These are phyloP conservation scores for Diaporthe eres DNA, from an alignment of 2,329 filamentous ascomycete species.

Conservation along the genomic window DNA sequence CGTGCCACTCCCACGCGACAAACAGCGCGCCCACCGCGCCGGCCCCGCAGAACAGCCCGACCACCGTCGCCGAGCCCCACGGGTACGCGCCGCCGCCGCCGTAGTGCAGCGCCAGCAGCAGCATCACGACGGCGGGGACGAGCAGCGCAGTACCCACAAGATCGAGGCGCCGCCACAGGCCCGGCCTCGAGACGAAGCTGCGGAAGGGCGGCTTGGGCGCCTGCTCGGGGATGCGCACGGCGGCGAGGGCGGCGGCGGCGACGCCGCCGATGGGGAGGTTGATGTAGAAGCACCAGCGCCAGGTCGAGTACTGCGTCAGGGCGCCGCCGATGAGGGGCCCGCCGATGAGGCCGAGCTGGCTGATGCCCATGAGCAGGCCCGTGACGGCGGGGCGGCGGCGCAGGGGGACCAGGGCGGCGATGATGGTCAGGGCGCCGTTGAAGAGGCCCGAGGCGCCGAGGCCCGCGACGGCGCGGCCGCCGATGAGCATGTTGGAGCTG, in stretches of 20 bases:
- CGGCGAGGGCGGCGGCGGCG: slow-evolving; percentile 17
- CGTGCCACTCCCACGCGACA: slow-evolving; percentile 47
- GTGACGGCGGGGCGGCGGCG: slow-evolving; percentile 54
- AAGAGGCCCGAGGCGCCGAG: slow-evolving; percentile 37
- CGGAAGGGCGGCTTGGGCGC: slow-evolving; percentile 27
- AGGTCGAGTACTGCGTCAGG: slow-evolving; percentile 46
- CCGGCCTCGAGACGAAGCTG: slow-evolving; percentile 32
- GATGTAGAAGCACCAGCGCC: slow-evolving; percentile 52
- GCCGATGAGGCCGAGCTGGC: slow-evolving; percentile 43
- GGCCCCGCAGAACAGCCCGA: slow-evolving; percentile 49
- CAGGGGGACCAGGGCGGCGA: slow-evolving; percentile 55
- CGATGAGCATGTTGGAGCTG: slow-evolving; percentile 35
- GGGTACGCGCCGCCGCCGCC: slow-evolving; percentile 50
- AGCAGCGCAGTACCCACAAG: slow-evolving; percentile 46
- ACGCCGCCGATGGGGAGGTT: slow-evolving; percentile 51
- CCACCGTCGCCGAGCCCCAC: slow-evolving; percentile 50
- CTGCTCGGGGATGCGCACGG: slow-evolving; percentile 51
- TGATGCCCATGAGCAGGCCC: slow-evolving; percentile 45
- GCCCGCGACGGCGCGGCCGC: slow-evolving; percentile 35
- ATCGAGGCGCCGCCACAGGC: slow-evolving; percentile 41
- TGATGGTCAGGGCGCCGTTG: slow-evolving; percentile 46
- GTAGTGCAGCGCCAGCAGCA: slow-evolving; percentile 53
- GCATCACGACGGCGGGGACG: slow-evolving; percentile 50
- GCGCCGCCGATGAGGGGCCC: slow-evolving; percentile 39
- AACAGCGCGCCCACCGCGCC: slow-evolving; percentile 46